Conservation (phyloP, 179 eudicot species). For the Amaranthus tricolor region DNA sequence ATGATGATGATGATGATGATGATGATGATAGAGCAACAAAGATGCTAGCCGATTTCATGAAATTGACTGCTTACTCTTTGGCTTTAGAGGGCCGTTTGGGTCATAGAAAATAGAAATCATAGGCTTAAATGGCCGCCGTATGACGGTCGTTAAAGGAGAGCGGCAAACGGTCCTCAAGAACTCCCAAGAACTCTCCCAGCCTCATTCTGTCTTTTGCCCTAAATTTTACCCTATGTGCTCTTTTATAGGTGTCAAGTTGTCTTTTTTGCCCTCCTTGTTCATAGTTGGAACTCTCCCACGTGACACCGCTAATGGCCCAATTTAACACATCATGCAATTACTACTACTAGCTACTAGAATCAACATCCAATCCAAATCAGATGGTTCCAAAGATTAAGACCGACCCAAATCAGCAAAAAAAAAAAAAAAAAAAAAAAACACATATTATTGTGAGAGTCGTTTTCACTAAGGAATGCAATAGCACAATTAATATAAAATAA, state of each 20-base stretch:
- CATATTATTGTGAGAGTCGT: too few relatives aligned
- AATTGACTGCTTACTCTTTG: neutral
- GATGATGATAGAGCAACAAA: neutral
- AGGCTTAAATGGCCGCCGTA: neutral
- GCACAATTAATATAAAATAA: too few relatives aligned
- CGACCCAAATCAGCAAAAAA: too few relatives aligned
- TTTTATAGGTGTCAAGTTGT: neutral
- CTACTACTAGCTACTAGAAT: neutral
- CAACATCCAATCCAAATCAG: too few relatives aligned
- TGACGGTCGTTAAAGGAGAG: neutral
- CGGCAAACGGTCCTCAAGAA: constrained; percentile 13
- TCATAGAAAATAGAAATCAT: neutral
- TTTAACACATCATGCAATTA: too few relatives aligned
- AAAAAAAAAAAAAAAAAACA: too few relatives aligned
- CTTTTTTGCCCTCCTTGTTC: neutral
- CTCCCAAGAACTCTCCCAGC: constrained; percentile 15
- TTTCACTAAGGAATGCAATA: too few relatives aligned
- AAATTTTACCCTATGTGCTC: neutral
- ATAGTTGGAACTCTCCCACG: too few relatives aligned
- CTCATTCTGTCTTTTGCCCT: constrained; percentile 12
- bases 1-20: neutral
- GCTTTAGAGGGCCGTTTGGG: constrained; percentile 6
- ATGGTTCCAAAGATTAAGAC: too few relatives aligned
- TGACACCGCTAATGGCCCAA: too few relatives aligned
- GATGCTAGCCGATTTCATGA: neutral